Percentiles rank a stretch among this genome's conserved stretches.
Evolutionary conservation across 306 rosid species (phyloP).

Genomic region (Gynostemma pentaphyllum): DNA sequence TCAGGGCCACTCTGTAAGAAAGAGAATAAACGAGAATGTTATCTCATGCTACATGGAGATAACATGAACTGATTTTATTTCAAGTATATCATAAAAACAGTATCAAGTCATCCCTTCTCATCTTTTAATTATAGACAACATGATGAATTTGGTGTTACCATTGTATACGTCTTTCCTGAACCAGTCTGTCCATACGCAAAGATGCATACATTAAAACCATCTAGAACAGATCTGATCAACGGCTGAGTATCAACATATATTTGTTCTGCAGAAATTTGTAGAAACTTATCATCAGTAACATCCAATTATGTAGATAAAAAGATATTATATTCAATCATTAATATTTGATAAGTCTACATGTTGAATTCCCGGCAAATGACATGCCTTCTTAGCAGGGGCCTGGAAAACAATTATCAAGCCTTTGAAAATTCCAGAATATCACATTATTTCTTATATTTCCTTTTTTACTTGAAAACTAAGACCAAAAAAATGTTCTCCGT

Average conservation of each 20-base stretch:
- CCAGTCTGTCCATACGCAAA: conserved; percentile 99
- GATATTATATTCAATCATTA: not conserved
- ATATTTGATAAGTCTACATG: not conserved
- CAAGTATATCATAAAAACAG: not conserved
- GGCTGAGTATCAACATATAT: conserved; percentile 77
- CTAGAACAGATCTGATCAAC: conserved; percentile 70
- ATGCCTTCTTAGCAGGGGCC: not conserved
- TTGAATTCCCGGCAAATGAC: not conserved
- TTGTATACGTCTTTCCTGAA: conserved; percentile 94
- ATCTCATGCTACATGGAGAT: not conserved
- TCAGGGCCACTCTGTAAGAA: conserved; percentile 81
- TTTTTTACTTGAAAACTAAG: no score
- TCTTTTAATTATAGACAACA: not conserved
- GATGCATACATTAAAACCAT: conserved; percentile 88
- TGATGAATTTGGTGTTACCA: conserved; percentile 38
- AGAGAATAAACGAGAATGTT: not conserved
- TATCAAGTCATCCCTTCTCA: not conserved
- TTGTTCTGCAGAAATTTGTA: conserved; percentile 53
- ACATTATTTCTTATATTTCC: no score
- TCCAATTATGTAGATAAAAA: not conserved
- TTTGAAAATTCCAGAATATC: no score
- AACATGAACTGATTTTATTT: not conserved
- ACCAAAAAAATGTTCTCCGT: no score
- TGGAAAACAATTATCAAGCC: no score
- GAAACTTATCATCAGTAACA: conserved; percentile 15